A percentile compares a stretch with the other conserved stretches of the same genome.
Evolutionary conservation across 73 alveolate species (phyloP).

Genomic region (Tetrahymena borealis): DNA sequence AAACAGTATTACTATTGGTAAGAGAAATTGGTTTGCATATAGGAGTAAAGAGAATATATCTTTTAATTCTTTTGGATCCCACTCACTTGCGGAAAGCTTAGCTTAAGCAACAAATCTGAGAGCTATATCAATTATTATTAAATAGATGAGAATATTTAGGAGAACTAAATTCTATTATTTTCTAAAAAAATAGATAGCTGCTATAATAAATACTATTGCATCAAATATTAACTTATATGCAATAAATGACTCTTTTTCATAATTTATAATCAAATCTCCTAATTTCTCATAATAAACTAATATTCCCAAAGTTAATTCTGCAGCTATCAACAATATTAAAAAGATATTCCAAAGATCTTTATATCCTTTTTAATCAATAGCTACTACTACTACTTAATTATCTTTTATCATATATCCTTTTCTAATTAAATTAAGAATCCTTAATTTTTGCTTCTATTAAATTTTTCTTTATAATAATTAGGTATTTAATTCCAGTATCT

Average conservation of each 20-base stretch:
- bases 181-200: background rate
- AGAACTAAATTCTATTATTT: background rate
- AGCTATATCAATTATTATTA: background rate
- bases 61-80: background rate
- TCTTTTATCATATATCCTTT: too few relatives aligned
- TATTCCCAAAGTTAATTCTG: background rate
- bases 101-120: background rate
- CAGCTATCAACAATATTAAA: background rate
- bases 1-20: background rate
- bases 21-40: background rate
- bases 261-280: background rate
- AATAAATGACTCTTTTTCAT: background rate
- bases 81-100: background rate
- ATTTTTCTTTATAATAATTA: too few relatives aligned
- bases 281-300: background rate
- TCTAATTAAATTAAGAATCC: too few relatives aligned
- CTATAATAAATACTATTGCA: background rate
- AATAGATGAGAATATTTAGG: background rate
- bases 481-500: too few relatives aligned
- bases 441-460: too few relatives aligned
- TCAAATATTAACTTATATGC: background rate
- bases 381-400: too few relatives aligned
- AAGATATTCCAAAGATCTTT: background rate
- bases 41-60: background rate
- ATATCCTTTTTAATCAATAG: background rate